Base-by-base conservation (phyloP, 208 protist species). In the Leishmania martiniquensis region DNA sequence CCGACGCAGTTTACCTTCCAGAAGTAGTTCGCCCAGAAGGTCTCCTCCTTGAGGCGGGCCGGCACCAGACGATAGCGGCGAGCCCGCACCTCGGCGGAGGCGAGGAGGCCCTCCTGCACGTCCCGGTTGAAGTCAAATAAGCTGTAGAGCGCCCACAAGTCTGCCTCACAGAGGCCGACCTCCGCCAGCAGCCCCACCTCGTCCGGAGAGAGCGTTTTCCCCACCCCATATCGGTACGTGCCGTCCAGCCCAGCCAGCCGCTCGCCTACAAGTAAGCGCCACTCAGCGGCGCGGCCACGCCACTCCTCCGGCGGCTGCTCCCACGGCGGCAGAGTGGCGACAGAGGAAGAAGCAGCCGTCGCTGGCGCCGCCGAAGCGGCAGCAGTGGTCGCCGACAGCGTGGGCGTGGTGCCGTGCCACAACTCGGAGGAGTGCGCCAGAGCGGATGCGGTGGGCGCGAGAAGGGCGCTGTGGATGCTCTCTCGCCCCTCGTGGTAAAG, bases 1-100 rank as follows among this genome's bases (percentile, higher is more conserved):
- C 76, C 81, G 9, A 95, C 76, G 73, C 89, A 94, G n/a, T 89
- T 81, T 15, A 91, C 84, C 80, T 94, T 94, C 91, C 91, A 97
- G 70, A 97, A 95, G 77, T 92, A 97, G 77, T 93, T 92, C 22
- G 84, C 84, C 91, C 93, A 97, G 80, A 97, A 97, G 25, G 73
- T 83, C 49, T 90, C 84, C 34, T 97, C 93, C 60, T 85, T 84
- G n/a, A 97, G 85, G 45, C 77, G 79, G 1, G 82, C 76, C 7
- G 93, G 93, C 44, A 97, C 93, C 39, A 97, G 78, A 29, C 78
- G 80, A 80, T 94, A 95, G 70, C 93, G 93, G 71, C 88, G 84
- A 54, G 82, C 78, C n/a, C 88, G 80, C 57, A 93, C 44, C 47
- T 67, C 85, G 13, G 81, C 54, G 22, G 76, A 62, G 34, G 57